A percentile compares a stretch with the other conserved stretches of the same genome.
phyloP scores from a whole-genome alignment of 1,284 basidiomycete genomes.

The Rhodotorula sp. region DNA sequence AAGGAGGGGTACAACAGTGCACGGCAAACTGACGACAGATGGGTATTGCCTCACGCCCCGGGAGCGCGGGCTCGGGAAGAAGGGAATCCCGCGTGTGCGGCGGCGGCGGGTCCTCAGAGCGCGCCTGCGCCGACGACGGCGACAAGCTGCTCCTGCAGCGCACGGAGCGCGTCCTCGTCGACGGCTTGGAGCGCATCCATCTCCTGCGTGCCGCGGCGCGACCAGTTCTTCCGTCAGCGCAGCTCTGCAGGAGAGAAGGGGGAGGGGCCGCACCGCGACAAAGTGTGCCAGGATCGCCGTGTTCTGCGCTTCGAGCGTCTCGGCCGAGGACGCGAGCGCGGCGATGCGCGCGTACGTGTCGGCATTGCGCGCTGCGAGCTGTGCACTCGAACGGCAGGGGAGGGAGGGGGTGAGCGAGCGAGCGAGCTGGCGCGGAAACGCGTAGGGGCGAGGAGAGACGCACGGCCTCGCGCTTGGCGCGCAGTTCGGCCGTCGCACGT shows the following conservation, averaged over 20 bases:
- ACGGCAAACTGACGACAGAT: no score
- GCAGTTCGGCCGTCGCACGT: slow-evolving; percentile 6
- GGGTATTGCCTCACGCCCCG: no score
- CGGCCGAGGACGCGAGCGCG: background rate
- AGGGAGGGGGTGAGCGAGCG: background rate
- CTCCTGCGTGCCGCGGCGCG: background rate
- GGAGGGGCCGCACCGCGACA: slow-evolving; percentile 3
- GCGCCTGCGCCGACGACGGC: slow-evolving; percentile 1
- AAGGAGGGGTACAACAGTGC: no score
- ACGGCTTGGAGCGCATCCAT: background rate
- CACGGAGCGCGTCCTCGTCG: background rate
- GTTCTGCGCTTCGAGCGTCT: slow-evolving; percentile 17
- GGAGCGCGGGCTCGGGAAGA: no score
- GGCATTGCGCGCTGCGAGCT: slow-evolving; percentile 22
- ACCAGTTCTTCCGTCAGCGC: no score
- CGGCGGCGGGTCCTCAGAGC: background rate
- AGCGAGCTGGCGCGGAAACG: background rate
- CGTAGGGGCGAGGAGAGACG: background rate
- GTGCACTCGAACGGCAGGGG: background rate
- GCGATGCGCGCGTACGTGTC: slow-evolving; percentile 9
- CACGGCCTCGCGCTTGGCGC: slow-evolving; percentile 21
- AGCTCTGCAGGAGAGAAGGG: background rate
- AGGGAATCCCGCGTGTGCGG: no score
- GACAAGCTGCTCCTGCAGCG: slow-evolving; percentile 21
- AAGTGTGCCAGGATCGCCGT: slow-evolving; percentile 23